These are phyloP conservation scores for Diplogelasinospora grovesii DNA, from an alignment of 495 filamentous ascomycete genomes.

Conservation along the genomic window DNA sequence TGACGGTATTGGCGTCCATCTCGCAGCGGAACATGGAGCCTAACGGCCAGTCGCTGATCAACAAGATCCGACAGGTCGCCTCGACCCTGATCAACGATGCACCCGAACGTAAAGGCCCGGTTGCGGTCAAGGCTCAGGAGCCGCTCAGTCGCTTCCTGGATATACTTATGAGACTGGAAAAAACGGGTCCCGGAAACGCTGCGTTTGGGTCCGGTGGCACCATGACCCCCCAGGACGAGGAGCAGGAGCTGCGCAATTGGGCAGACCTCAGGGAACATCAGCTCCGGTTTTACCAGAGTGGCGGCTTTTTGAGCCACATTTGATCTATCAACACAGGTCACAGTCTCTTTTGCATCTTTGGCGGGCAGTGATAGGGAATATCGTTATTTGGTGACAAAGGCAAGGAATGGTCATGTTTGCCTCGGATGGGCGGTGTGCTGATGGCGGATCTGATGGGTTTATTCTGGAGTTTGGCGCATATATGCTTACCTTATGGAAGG, in stretches of 20 bases:
- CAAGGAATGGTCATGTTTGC: neutral
- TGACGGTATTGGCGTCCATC: conserved; percentile 61
- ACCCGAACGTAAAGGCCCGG: conserved; percentile 47
- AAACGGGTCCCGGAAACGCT: conserved; percentile 28
- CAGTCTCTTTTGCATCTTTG: neutral
- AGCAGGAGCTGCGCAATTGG: conserved; percentile 67
- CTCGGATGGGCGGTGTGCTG: too few relatives aligned
- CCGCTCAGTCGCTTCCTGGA: conserved; percentile 62
- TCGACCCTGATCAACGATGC: conserved; percentile 63
- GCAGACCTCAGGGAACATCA: conserved; percentile 68
- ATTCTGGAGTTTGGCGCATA: too few relatives aligned
- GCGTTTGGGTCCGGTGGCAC: conserved; percentile 8
- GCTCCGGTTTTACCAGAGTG: conserved; percentile 58
- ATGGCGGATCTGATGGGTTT: too few relatives aligned
- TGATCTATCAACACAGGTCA: neutral
- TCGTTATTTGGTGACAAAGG: too few relatives aligned
- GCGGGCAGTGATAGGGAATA: neutral
- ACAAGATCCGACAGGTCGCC: conserved; percentile 69
- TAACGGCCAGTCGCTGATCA: conserved; percentile 64
- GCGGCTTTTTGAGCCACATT: conserved; percentile 39
- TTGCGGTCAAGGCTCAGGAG: conserved; percentile 53
- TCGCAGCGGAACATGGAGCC: conserved; percentile 77
- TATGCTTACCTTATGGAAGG: too few relatives aligned
- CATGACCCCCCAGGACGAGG: conserved; percentile 52
- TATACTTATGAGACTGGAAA: conserved; percentile 64